phyloP scores from a whole-genome alignment of 345 rosid genomes.

The Hevea brasiliensis region DNA sequence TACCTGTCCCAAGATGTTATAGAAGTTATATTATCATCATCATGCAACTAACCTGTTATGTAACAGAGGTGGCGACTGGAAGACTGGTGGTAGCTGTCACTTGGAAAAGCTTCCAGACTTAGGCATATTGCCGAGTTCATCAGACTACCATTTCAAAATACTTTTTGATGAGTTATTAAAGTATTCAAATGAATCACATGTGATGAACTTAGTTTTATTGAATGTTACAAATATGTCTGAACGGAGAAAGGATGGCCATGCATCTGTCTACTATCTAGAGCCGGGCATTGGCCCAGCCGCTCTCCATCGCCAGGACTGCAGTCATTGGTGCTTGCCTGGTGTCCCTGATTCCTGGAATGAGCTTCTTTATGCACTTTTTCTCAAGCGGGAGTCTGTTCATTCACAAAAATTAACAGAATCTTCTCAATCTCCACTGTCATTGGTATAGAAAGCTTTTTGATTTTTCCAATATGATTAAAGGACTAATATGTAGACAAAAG shows the following conservation, averaged over 20 bases:
- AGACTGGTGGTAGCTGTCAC: conserved; percentile 78
- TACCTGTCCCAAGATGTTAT: background rate
- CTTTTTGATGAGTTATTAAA: conserved; percentile 43
- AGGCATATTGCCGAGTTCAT: conserved; percentile 43
- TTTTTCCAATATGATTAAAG: conserved; percentile 3
- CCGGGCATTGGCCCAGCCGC: conserved; percentile 56
- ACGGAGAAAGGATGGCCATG: conserved; percentile 79
- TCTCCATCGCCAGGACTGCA: conserved; percentile 76
- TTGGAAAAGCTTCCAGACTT: conserved; percentile 78
- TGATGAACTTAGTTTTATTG: conserved; percentile 43
- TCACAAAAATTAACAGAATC: conserved; percentile 10
- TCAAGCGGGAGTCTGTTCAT: conserved; percentile 18
- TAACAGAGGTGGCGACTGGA: conserved; percentile 92
- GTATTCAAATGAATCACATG: conserved; percentile 29
- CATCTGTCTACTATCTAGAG: conserved; percentile 69
- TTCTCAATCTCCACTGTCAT: conserved; percentile 20
- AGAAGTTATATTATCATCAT: background rate
- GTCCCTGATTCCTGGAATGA: conserved; percentile 95
- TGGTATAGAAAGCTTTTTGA: background rate
- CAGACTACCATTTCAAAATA: conserved; percentile 46
- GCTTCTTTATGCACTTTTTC: conserved; percentile 58
- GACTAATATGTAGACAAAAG: background rate
- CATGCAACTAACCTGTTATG: background rate
- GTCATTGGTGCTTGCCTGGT: conserved; percentile 98
- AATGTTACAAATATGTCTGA: conserved; percentile 71